phyloP scores from a whole-genome alignment of 208 protist genomes.

The Trypanosoma rangeli region DNA sequence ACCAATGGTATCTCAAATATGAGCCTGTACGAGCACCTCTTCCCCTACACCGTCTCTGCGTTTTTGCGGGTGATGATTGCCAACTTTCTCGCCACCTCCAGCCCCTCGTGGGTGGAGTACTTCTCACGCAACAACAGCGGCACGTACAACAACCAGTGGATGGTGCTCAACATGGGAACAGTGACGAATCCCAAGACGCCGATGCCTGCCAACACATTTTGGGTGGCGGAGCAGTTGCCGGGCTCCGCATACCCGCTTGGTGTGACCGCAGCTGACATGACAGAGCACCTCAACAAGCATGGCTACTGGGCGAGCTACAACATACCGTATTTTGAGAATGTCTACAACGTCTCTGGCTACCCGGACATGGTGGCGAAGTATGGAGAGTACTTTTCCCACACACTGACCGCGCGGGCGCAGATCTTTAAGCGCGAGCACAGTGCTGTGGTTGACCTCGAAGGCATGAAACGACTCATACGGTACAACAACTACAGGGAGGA shows the following conservation, averaged over 20 bases:
- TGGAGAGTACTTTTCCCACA: constrained; percentile 57
- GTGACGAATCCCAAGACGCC: constrained; percentile 31
- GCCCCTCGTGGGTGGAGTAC: constrained; percentile 56
- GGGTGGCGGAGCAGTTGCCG: constrained; percentile 85
- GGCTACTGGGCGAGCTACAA: constrained; percentile 87
- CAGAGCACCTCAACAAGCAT: constrained; percentile 28
- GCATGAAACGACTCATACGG: constrained; percentile 54
- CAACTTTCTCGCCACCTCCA: constrained; percentile 48
- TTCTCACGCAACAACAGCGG: constrained; percentile 85
- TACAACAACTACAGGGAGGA: constrained; percentile 79
- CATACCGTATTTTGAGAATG: constrained; percentile 65
- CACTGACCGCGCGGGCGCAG: constrained; percentile 38
- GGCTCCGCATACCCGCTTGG: constrained; percentile 23
- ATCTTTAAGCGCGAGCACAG: constrained; percentile 60
- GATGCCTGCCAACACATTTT: constrained; percentile 39
- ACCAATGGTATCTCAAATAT: constrained; percentile 48
- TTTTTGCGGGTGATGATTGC: constrained; percentile 72
- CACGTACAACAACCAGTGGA: constrained; percentile 94
- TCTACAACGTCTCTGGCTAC: constrained; percentile 73
- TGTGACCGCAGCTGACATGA: constrained; percentile 59
- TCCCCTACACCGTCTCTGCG: constrained; percentile 43
- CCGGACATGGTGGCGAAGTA: constrained; percentile 7
- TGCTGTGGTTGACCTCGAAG: constrained; percentile 33
- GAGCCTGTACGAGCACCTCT: constrained; percentile 22
- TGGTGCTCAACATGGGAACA: constrained; percentile 80